Conservation (phyloP, 352 stramenopile genomes). For the Halophytophthora polymorphica region DNA sequence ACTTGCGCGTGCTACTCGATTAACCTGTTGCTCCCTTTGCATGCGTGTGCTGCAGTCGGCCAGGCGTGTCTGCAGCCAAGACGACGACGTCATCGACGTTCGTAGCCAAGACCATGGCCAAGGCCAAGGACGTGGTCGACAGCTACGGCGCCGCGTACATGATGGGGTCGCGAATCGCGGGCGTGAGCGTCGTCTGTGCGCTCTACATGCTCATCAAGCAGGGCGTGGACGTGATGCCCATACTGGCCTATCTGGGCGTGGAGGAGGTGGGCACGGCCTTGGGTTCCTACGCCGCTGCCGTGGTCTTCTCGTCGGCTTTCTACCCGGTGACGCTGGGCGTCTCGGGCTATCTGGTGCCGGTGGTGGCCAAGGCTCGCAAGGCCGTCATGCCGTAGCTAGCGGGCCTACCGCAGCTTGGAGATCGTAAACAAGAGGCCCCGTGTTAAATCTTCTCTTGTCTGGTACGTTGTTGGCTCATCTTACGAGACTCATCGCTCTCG, state of each 20-base stretch:
- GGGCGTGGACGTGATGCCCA: conserved; percentile 78
- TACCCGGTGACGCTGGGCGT: conserved; percentile 80
- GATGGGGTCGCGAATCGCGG: conserved; percentile 81
- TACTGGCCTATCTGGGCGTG: conserved; percentile 67
- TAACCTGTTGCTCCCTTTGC: background rate
- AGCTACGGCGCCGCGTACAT: conserved; percentile 88
- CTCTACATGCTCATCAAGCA: conserved; percentile 81
- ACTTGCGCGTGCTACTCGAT: background rate
- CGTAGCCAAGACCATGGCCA: conserved; percentile 63
- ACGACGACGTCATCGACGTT: conserved; percentile 28
- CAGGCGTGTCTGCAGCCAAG: conserved; percentile 7
- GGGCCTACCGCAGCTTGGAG: too few species aligned
- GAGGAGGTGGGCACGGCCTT: conserved; percentile 68
- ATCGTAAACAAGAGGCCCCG: too few species aligned
- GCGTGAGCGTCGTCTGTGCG: conserved; percentile 66
- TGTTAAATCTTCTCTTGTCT: too few species aligned
- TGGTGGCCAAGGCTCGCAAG: conserved; percentile 58
- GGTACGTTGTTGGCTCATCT: too few species aligned
- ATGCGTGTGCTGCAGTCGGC: conserved; percentile 18
- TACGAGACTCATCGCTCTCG: too few species aligned
- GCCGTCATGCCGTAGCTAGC: conserved; percentile 37
- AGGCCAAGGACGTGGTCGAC: conserved; percentile 72
- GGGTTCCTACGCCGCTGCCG: conserved; percentile 70
- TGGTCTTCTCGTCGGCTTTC: conserved; percentile 74
- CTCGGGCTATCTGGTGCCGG: conserved; percentile 69